Evolutionary conservation across 2,329 filamentous ascomycete genomes (phyloP).

Genomic region (Fusarium chlamydosporum): DNA sequence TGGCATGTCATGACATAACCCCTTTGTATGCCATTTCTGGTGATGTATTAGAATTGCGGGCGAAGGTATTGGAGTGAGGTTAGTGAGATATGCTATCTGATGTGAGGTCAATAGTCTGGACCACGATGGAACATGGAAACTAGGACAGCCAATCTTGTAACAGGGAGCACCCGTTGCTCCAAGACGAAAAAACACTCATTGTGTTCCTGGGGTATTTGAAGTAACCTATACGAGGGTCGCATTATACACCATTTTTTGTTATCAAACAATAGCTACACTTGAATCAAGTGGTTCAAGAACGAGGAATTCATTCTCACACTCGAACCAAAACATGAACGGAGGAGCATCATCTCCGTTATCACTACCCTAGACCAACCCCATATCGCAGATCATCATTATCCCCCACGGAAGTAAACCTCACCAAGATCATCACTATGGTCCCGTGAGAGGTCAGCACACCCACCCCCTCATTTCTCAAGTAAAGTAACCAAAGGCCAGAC

Average conservation of each 20-base stretch:
- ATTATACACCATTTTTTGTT: constrained; percentile 27
- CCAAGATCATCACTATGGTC: constrained; percentile 37
- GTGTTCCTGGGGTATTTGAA: constrained; percentile 7
- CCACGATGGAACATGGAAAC: constrained; percentile 1
- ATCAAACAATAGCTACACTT: constrained; percentile 7
- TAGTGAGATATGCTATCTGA: constrained; percentile 1
- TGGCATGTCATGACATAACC: constrained; percentile 2
- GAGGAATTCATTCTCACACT: not conserved
- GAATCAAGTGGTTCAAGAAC: constrained; percentile 15
- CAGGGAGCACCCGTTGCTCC: not conserved
- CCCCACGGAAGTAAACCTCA: constrained; percentile 31
- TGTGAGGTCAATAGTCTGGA: constrained; percentile 13
- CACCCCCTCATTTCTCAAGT: constrained; percentile 8
- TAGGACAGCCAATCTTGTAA: not conserved
- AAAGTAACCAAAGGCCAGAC: constrained; percentile 19
- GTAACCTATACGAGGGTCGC: constrained; percentile 6
- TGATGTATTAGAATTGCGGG: constrained; percentile 26
- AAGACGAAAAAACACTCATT: constrained; percentile 3
- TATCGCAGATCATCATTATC: constrained; percentile 16
- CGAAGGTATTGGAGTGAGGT: constrained; percentile 18
- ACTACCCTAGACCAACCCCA: constrained; percentile 32
- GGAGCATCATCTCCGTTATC: constrained; percentile 23
- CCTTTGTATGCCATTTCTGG: constrained; percentile 4
- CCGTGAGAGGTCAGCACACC: constrained; percentile 44
- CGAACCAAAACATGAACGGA: constrained; percentile 20